Evolutionary conservation across 179 eudicot species (phyloP).

Genomic region (Beta corolliflora): DNA sequence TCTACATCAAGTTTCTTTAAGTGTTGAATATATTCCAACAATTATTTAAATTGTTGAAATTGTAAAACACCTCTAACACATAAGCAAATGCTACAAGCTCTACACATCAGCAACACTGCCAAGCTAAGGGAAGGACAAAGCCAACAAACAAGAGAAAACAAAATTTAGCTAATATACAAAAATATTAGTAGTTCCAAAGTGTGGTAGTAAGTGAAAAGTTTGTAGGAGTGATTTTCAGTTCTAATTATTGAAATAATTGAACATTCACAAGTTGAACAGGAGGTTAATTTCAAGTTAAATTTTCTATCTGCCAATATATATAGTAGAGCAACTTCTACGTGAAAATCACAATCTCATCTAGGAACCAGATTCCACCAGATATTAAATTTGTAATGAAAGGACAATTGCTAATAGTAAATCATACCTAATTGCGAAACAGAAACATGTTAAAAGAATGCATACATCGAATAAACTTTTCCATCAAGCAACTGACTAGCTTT

Average conservation of each 20-base stretch:
- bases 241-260: background rate
- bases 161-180: background rate
- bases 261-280: no score
- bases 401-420: background rate
- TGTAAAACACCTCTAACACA: background rate
- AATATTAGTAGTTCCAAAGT: background rate
- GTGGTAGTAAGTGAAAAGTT: no score
- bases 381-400: background rate
- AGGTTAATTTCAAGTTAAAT: no score
- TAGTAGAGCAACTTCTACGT: background rate
- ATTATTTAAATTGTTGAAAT: background rate
- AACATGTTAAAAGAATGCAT: background rate
- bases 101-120: background rate
- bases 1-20: background rate
- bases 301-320: no score
- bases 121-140: background rate
- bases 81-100: background rate
- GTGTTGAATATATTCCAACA: background rate
- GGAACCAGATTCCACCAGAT: background rate
- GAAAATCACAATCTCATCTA: background rate
- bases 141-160: background rate
- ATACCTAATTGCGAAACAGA: background rate
- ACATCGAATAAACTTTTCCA: slow-evolving; percentile 6
- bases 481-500: background rate
- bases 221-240: background rate